phyloP scores from a whole-genome alignment of 2,329 filamentous ascomycete genomes.

The Rasamsonia emersonii region DNA sequence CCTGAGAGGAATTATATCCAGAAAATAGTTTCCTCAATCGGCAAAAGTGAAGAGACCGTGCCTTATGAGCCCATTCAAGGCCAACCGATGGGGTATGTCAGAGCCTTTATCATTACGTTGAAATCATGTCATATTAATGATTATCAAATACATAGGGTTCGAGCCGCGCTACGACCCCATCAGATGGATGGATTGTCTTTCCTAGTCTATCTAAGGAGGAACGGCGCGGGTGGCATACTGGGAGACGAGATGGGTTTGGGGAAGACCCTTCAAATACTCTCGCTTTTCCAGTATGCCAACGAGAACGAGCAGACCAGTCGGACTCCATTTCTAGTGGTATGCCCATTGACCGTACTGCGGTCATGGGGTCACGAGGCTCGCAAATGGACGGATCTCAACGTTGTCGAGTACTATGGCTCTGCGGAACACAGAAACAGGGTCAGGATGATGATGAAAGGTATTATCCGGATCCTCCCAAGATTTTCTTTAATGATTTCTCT shows the following conservation, averaged over 20 bases:
- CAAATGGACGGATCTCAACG: conserved; percentile 42
- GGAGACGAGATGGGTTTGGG: conserved; percentile 25
- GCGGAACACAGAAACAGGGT: conserved; percentile 28
- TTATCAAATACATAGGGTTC: conserved; percentile 26
- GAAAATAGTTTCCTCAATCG: neutral
- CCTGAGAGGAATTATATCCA: neutral
- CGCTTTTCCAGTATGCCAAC: conserved; percentile 41
- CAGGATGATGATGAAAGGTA: conserved; percentile 10
- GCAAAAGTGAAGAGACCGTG: neutral
- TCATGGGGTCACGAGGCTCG: conserved; percentile 41
- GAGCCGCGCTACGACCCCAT: conserved; percentile 44
- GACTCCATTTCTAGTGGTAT: conserved; percentile 33
- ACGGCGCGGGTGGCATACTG: conserved; percentile 19
- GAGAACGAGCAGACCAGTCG: conserved; percentile 21
- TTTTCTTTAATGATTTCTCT: no score
- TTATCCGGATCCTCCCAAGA: no score
- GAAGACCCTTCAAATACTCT: conserved; percentile 19
- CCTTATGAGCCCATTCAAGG: neutral
- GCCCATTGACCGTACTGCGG: conserved; percentile 43
- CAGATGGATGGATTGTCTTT: conserved; percentile 44
- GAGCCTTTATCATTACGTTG: neutral
- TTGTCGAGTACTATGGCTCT: conserved; percentile 41
- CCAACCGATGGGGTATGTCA: conserved; percentile 6
- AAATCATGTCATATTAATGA: neutral
- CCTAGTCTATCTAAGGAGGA: conserved; percentile 30